Base-by-base conservation (phyloP, 371 early-diverging fungal genomes). In the Mortierella sp. region DNA sequence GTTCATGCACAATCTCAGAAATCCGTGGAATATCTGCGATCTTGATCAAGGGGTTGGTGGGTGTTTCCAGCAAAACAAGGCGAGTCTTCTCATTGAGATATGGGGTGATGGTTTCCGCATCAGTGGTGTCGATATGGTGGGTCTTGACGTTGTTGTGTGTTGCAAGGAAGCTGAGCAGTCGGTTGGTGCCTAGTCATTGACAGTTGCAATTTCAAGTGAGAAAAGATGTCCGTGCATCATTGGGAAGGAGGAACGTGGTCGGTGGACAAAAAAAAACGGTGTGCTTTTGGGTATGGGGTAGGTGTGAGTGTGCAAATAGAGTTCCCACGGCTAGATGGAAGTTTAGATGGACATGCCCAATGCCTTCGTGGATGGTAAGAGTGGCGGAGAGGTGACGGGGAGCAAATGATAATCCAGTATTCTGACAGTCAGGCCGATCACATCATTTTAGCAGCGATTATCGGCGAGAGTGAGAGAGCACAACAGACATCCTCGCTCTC, bases 1-100 rank as follows among this genome's bases (percentile, higher is more conserved):
- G 76, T 55, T 80, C 85, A 48, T 90, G 88, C 1, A 92, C 95
- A 27, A 89, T 70, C 52, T 84, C 79, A 27, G 87, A 74, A 60
- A 95, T 92, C 54, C 88, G 82, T 29, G 86, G 88, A 41, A 96
- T 91, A 72, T 96, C 95, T 22, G 86, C 88, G 49, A 96, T 90
- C 61, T 92, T 91, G 74, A 95, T 89, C 57, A 93, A 67, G 6
- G 96, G 96, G 81, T 96, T 96, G 34, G 96, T 94, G 5, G 96
- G 96, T 2, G 95, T 90, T 71, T 96, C 96, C 21, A 96, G 86
- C 24, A 94, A 69, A 28, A 97, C 89, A 31, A 90, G 68, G 0
- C 90, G 84, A 1, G 97, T 96, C 72, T 91, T 92, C n/a, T 91
- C 83, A 31, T 86, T 84, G 46, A 96, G 82, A 53, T 81, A 82